phyloP scores from a whole-genome alignment of 148 eudicot species.

The Simmondsia chinensis region DNA sequence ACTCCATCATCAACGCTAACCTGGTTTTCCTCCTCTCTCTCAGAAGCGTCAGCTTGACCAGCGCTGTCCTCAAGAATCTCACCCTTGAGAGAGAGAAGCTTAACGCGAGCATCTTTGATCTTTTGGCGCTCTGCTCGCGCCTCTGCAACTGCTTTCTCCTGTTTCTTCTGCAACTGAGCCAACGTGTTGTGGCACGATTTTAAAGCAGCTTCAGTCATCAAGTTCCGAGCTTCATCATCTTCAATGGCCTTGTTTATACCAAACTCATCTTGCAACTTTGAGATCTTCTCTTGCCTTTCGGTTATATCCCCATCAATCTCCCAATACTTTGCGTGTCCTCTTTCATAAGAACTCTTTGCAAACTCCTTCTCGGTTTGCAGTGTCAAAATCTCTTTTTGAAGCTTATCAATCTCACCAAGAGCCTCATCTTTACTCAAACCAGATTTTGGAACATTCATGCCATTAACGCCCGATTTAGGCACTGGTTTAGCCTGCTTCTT shows the following conservation, averaged over 20 bases:
- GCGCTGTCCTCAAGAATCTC: slow-evolving; percentile 20
- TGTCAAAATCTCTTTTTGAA: slow-evolving; percentile 66
- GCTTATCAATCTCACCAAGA: slow-evolving; percentile 67
- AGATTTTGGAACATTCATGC: slow-evolving; percentile 30
- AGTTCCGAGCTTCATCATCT: slow-evolving; percentile 70
- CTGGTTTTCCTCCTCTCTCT: slow-evolving; percentile 15
- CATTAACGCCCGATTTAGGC: slow-evolving; percentile 13
- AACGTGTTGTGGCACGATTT: slow-evolving; percentile 68
- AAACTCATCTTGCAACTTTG: slow-evolving; percentile 75
- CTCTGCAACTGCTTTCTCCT: slow-evolving; percentile 38
- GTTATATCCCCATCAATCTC: slow-evolving; percentile 53
- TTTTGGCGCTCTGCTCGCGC: slow-evolving; percentile 43
- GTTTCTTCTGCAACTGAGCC: slow-evolving; percentile 59
- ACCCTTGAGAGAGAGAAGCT: slow-evolving; percentile 38
- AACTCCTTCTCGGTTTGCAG: slow-evolving; percentile 86
- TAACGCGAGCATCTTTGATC: slow-evolving; percentile 49
- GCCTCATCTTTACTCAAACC: slow-evolving; percentile 68
- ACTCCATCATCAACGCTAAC: slow-evolving; percentile 7
- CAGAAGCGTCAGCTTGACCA: slow-evolving; percentile 7
- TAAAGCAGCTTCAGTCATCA: slow-evolving; percentile 80
- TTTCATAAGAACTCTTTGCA: slow-evolving; percentile 78
- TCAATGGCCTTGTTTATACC: slow-evolving; percentile 48
- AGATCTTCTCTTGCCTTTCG: slow-evolving; percentile 60
- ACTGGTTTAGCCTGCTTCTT: slow-evolving; percentile 14
- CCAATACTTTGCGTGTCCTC: slow-evolving; percentile 61